phyloP scores from a whole-genome alignment of 2,329 filamentous ascomycete species.

The Calonectria fujianensis region DNA sequence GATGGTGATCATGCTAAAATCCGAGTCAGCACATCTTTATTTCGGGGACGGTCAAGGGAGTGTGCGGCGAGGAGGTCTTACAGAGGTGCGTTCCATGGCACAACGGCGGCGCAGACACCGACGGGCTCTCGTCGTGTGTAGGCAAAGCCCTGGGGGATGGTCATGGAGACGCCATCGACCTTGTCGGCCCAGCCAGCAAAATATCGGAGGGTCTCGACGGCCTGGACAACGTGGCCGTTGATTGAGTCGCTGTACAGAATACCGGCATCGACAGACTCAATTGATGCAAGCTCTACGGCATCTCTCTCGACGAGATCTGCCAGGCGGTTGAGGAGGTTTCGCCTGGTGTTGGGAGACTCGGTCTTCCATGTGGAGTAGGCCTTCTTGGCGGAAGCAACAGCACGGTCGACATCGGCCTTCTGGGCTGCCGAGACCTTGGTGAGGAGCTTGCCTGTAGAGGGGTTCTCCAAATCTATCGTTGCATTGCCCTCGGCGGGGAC shows the following conservation, averaged over 20 bases:
- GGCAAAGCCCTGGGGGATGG: constrained; percentile 37
- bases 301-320: constrained; percentile 78
- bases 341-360: constrained; percentile 74
- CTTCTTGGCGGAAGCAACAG: constrained; percentile 77
- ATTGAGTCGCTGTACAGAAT: constrained; percentile 47
- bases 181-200: constrained; percentile 42
- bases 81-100: constrained; percentile 84
- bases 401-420: constrained; percentile 76
- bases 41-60: not conserved
- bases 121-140: constrained; percentile 75
- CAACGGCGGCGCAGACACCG: constrained; percentile 81
- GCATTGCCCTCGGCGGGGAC: constrained; percentile 37
- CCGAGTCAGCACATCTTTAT: constrained; percentile 1
- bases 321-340: constrained; percentile 78
- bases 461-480: constrained; percentile 48
- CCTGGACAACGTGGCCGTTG: constrained; percentile 44
- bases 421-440: constrained; percentile 55
- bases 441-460: constrained; percentile 38
- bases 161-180: constrained; percentile 32
- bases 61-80: not conserved
- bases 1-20: constrained; percentile 43
- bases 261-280: constrained; percentile 82
- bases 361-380: constrained; percentile 78
- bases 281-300: constrained; percentile 58
- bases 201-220: constrained; percentile 44